Percentiles rank a stretch among this genome's conserved stretches.
Evolutionary conservation across 306 rosid genomes (phyloP).

Genomic region (Gleditsia sinensis): DNA sequence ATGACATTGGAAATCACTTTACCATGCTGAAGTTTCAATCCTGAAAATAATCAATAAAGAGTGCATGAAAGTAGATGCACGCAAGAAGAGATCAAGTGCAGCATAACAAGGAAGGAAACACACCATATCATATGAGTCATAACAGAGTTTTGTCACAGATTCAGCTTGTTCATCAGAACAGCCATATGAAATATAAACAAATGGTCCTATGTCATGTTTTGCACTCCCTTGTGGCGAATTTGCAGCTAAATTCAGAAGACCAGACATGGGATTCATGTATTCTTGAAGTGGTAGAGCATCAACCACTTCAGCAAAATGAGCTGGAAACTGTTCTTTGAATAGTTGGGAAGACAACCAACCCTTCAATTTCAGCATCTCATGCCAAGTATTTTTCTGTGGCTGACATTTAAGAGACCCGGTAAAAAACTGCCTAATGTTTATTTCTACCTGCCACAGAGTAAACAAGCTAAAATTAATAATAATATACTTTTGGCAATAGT

Average conservation of each 20-base stretch:
- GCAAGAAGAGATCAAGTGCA: conserved; percentile 12
- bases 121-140: conserved; percentile 88
- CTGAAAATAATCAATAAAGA: neutral
- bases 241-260: conserved; percentile 87
- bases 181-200: conserved; percentile 81
- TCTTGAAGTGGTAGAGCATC: conserved; percentile 82
- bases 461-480: conserved; percentile 7
- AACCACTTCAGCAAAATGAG: conserved; percentile 80
- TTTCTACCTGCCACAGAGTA: conserved; percentile 79
- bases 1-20: conserved; percentile 12
- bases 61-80: conserved; percentile 1
- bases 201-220: conserved; percentile 87
- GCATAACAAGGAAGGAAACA: conserved; percentile 35
- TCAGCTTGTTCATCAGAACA: conserved; percentile 65
- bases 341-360: conserved; percentile 92
- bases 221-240: conserved; percentile 67
- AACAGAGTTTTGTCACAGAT: conserved; percentile 73
- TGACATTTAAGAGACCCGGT: conserved; percentile 73
- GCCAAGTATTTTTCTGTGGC: conserved; percentile 61
- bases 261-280: conserved; percentile 88
- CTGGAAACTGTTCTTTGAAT: conserved; percentile 88
- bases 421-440: conserved; percentile 82
- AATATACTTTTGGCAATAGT: conserved; percentile 14
- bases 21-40: conserved; percentile 6
- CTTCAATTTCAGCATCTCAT: conserved; percentile 73